These are phyloP conservation scores for Vaccinium vitisidaea DNA, from an alignment of 148 eudicot species.

Conservation along the genomic window DNA sequence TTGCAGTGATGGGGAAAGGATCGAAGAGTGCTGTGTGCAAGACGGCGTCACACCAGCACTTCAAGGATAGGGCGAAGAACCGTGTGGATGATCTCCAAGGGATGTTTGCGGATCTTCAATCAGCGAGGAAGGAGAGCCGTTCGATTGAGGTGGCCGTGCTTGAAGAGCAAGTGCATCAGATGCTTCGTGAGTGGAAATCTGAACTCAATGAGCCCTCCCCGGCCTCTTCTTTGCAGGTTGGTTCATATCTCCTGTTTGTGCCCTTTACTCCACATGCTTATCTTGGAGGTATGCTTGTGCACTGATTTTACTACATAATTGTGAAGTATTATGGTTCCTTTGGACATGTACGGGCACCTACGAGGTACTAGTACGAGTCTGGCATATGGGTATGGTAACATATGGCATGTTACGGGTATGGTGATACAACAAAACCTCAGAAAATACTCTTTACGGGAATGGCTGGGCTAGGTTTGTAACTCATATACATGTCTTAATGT, in stretches of 20 bases:
- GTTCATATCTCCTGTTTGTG: neutral
- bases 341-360: neutral
- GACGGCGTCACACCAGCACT: conserved; percentile 71
- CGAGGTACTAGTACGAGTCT: neutral
- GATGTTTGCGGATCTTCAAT: conserved; percentile 75
- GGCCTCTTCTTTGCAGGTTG: conserved; percentile 71
- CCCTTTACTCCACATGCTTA: neutral
- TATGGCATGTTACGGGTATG: neutral
- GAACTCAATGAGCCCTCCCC: conserved; percentile 95
- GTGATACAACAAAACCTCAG: neutral
- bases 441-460: neutral
- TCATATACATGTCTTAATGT: neutral
- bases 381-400: neutral
- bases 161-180: conserved; percentile 92
- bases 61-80: conserved; percentile 89
- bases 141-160: conserved; percentile 61
- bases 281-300: neutral
- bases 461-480: neutral
- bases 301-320: neutral
- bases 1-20: conserved; percentile 62
- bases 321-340: neutral
- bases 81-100: conserved; percentile 96
- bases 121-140: conserved; percentile 85
- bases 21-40: conserved; percentile 76
- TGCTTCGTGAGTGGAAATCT: conserved; percentile 90